A percentile compares a stretch with the other conserved stretches of the same genome.
Conservation (phyloP, 257 asterid genomes). For the Anisodus acutangulus region DNA sequence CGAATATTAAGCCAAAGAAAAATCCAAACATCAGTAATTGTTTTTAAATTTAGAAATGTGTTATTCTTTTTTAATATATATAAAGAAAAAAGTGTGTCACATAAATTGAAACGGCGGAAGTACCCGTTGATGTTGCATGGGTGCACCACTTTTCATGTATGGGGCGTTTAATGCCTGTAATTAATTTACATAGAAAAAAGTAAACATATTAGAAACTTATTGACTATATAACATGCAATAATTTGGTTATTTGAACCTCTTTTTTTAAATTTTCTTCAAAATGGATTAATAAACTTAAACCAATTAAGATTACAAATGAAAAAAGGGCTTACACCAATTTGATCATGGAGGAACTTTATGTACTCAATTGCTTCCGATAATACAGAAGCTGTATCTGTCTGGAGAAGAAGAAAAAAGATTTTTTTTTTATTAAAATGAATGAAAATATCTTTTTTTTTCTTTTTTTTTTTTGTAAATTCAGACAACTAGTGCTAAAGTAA, state of each 20-base stretch:
- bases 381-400: constrained; percentile 97
- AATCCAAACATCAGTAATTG: no score
- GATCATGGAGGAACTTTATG: constrained; percentile 85
- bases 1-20: no score
- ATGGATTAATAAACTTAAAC: no score
- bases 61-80: no score
- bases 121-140: constrained; percentile 70
- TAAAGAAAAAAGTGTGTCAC: no score
- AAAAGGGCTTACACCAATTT: constrained; percentile 66
- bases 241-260: no score
- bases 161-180: constrained; percentile 70
- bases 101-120: no score
- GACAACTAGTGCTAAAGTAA: not conserved
- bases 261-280: no score
- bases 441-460: not conserved
- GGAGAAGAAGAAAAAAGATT: constrained; percentile 40
- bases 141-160: constrained; percentile 15
- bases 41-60: no score
- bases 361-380: constrained; percentile 85
- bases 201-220: no score
- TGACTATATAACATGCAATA: no score
- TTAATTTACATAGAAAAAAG: not conserved
- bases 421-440: not conserved
- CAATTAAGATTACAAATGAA: not conserved
- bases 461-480: not conserved